Base-by-base conservation (phyloP, 2,329 filamentous ascomycete genomes). In the Colletotrichum scovillei region DNA sequence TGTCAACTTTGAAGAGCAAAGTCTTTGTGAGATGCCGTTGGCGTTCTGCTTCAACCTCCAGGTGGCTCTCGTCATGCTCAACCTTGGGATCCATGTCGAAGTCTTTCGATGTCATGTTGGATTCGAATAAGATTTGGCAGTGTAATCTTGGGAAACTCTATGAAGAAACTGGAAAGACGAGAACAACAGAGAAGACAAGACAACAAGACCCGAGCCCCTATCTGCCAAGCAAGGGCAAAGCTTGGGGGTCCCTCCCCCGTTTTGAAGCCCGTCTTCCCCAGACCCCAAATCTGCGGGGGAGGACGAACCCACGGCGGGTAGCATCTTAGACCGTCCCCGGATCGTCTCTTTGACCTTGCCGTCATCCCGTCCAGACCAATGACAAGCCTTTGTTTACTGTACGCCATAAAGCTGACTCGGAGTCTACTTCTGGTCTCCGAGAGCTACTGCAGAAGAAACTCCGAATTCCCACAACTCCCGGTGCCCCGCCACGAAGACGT, bases 1-100 rank as follows among this genome's bases (percentile, higher is more conserved):
- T 77, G 67, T 81, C 80, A 7, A 79, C 76, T 70, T 81, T 81
- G 66, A 79, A 75, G 1, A 81, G 75, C 19, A 81, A 72, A 0
- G 57, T 76, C 56, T 66, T 76, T 4, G 79, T 79, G 59, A 81
- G 46, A 5, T 53, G 63, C 2, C 73, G 74, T 6, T 63, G 58
- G 24, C 72, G 72, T 38, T 69, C 76, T 2, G 64, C 58, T 63
- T 70, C 55, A 28, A 59, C 62, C 32, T 74, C 73, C 22, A 74
- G 63, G 58, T 77, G 72, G 67, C 76, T 70, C 60, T 76, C 75
- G 28, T 69, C 73, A 60, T 77, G 72, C 19, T 76, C 74, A 22
- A 52, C 63, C 63, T 79, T 77, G 38, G 66, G 62, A 52, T 75
- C 62, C 66, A 76, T 76, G 4, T 69, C 68, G 24, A 46, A 30